Conservation (phyloP, 2,329 filamentous ascomycete genomes). For the Boeremia exigua region DNA sequence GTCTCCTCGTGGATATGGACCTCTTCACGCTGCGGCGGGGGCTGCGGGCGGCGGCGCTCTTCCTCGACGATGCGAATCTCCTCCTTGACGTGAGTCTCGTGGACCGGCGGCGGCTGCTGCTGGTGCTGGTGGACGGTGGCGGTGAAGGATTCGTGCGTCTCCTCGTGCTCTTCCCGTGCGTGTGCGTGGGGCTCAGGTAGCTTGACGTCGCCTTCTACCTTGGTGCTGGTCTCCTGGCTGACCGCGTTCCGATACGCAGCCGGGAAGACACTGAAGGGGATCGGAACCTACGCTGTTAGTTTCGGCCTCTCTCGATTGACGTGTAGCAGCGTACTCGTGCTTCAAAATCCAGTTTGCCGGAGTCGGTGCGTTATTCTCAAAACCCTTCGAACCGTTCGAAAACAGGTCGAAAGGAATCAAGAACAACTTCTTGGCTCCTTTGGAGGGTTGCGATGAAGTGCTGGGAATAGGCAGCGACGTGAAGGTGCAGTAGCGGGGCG, state of each 20-base stretch:
- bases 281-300: conserved; percentile 58
- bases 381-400: conserved; percentile 61
- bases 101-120: conserved; percentile 28
- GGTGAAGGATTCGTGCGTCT: conserved; percentile 65
- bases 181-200: conserved; percentile 73
- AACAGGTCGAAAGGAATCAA: conserved; percentile 70
- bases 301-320: neutral
- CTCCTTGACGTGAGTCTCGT: conserved; percentile 71
- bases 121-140: conserved; percentile 54
- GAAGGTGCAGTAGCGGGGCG: conserved; percentile 47
- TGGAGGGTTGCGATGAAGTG: conserved; percentile 32
- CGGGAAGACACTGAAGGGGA: conserved; percentile 99
- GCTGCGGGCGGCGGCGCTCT: conserved; percentile 75
- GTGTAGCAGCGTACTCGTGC: conserved; percentile 73
- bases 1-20: conserved; percentile 44
- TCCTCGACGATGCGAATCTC: conserved; percentile 85
- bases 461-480: conserved; percentile 35
- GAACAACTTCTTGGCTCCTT: conserved; percentile 60
- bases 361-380: conserved; percentile 77
- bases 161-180: conserved; percentile 97
- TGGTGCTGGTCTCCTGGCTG: conserved; percentile 66
- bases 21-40: conserved; percentile 37
- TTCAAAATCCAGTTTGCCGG: conserved; percentile 99
- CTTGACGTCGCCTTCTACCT: conserved; percentile 90
- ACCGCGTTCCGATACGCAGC: conserved; percentile 82